These are phyloP conservation scores for Pseudocohnilembus persalinus DNA, from an alignment of 169 alveolate species.

Conservation along the genomic window DNA sequence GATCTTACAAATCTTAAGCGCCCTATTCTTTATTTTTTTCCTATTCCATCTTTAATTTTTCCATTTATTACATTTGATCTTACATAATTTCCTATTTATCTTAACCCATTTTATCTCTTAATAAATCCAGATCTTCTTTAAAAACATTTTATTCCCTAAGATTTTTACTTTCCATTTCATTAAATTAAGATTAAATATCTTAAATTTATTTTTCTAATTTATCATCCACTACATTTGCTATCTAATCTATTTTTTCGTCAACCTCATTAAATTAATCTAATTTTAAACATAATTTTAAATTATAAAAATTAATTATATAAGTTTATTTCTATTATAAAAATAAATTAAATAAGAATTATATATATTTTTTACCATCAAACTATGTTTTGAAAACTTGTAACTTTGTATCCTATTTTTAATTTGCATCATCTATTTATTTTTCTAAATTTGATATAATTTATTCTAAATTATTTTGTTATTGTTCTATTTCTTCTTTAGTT, in stretches of 20 bases:
- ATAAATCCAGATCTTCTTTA: not conserved
- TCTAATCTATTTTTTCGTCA: not conserved
- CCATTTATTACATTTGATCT: not conserved
- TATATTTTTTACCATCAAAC: no score
- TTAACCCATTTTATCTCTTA: not conserved
- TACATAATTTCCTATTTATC: not conserved
- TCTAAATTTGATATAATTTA: not conserved
- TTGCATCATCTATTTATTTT: no score
- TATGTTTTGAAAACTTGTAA: no score
- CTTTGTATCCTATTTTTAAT: not conserved
- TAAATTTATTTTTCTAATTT: no score
- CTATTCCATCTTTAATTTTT: not conserved
- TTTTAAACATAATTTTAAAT: no score
- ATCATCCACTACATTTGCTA: not conserved
- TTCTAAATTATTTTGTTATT: not conserved
- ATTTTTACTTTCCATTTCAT: not conserved
- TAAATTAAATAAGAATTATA: no score
- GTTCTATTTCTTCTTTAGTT: not conserved
- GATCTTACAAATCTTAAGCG: not conserved
- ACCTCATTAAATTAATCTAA: not conserved
- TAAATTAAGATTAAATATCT: not conserved
- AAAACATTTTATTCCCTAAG: not conserved
- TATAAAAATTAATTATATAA: no score
- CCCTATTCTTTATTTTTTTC: not conserved
- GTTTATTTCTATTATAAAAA: no score